phyloP scores from a whole-genome alignment of 805 yeast genomes.

The Maudiozyma bulderi region DNA sequence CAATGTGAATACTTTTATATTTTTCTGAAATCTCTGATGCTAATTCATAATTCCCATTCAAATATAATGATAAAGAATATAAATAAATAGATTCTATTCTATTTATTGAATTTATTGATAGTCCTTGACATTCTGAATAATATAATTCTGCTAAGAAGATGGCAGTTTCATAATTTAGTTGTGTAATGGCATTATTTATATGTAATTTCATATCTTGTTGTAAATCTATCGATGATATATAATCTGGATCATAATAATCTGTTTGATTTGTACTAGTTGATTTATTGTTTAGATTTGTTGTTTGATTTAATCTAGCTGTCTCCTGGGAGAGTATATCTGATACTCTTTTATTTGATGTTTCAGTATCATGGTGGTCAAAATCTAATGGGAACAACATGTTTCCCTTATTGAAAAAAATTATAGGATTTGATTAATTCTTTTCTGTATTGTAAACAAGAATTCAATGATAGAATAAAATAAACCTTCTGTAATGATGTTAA shows the following conservation, averaged over 20 bases:
- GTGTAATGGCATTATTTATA: slow-evolving; percentile 18
- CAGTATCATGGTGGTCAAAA: neutral
- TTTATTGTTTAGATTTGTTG: neutral
- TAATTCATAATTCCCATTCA: slow-evolving; percentile 49
- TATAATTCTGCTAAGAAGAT: slow-evolving; percentile 80
- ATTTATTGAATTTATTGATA: slow-evolving; percentile 9
- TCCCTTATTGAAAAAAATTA: no score
- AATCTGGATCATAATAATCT: slow-evolving; percentile 2
- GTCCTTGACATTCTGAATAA: slow-evolving; percentile 40
- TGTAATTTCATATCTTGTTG: slow-evolving; percentile 6
- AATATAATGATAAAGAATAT: slow-evolving; percentile 56
- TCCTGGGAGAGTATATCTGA: neutral
- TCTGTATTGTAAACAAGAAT: no score
- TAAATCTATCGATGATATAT: slow-evolving; percentile 1
- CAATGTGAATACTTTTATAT: slow-evolving; percentile 45
- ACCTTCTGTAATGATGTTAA: no score
- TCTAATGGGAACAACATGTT: slow-evolving; percentile 1
- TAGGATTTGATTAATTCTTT: no score
- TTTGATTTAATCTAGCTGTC: neutral
- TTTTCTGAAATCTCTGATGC: slow-evolving; percentile 39
- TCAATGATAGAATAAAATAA: no score
- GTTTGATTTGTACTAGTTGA: neutral
- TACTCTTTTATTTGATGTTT: neutral
- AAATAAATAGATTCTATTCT: slow-evolving; percentile 56
- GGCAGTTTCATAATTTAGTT: slow-evolving; percentile 44